A percentile compares a stretch with the other conserved stretches of the same genome.
Conservation (phyloP, 257 asterid genomes). For the Perilla frutescens region DNA sequence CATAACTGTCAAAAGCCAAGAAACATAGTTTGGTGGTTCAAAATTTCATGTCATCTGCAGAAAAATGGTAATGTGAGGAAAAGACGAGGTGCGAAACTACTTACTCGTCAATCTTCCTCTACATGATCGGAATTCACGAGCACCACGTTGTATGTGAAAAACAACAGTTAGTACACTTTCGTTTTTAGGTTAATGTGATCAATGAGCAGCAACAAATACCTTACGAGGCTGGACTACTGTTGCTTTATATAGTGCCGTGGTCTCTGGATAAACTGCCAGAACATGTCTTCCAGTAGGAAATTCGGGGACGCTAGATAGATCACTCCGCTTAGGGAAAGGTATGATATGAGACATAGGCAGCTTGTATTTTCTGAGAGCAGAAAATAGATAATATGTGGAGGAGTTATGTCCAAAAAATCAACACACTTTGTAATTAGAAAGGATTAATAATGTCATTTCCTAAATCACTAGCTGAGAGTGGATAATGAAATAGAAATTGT, state of each 20-base stretch:
- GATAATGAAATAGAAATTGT: neutral
- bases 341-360: constrained; percentile 88
- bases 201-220: constrained; percentile 49
- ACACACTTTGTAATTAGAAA: constrained; percentile 2
- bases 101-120: constrained; percentile 96
- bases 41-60: neutral
- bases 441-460: neutral
- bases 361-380: constrained; percentile 82
- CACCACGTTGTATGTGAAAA: constrained; percentile 41
- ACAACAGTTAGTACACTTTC: constrained; percentile 42
- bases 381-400: constrained; percentile 23
- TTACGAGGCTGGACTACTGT: constrained; percentile 90
- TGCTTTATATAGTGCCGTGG: constrained; percentile 95
- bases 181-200: constrained; percentile 9
- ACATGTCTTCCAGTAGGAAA: constrained; percentile 89
- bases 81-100: constrained; percentile 36
- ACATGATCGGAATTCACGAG: constrained; percentile 35
- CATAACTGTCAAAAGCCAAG: constrained; percentile 58
- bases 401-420: neutral
- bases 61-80: neutral
- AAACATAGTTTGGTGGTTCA: neutral
- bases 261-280: constrained; percentile 95
- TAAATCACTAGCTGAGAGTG: too few species aligned
- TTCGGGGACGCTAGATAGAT: constrained; percentile 70
- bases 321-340: constrained; percentile 86